These are phyloP conservation scores for Phytophthora europaea DNA, from an alignment of 352 stramenopile genomes.

Conservation along the genomic window DNA sequence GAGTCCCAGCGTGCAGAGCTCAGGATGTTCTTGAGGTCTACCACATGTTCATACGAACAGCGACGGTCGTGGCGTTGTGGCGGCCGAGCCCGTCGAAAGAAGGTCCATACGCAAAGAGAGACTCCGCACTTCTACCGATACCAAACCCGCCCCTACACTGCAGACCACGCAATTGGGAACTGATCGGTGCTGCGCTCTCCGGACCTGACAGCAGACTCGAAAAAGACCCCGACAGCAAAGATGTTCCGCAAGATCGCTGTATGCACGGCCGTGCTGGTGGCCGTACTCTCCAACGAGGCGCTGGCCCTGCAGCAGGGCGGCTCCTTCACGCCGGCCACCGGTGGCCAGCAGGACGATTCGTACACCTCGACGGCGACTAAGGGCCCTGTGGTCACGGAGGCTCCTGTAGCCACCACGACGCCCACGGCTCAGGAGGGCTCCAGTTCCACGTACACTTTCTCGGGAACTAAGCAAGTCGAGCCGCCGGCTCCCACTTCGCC, in stretches of 20 bases:
- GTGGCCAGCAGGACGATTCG: slow-evolving; percentile 28
- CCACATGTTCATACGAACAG: slow-evolving; percentile 31
- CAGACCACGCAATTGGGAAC: slow-evolving; percentile 18
- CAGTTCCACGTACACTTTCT: background rate
- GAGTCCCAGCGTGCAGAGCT: slow-evolving; percentile 26
- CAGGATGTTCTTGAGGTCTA: slow-evolving; percentile 9
- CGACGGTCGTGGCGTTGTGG: slow-evolving; percentile 39
- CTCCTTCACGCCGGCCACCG: slow-evolving; percentile 20
- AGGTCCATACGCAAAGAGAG: slow-evolving; percentile 17
- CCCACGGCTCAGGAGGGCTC: slow-evolving; percentile 1
- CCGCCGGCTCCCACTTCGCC: no score
- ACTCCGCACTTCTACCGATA: slow-evolving; percentile 41
- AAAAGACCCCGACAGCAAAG: slow-evolving; percentile 48
- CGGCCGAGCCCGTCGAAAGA: slow-evolving; percentile 5
- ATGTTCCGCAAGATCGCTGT: slow-evolving; percentile 54
- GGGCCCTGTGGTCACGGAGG: slow-evolving; percentile 2
- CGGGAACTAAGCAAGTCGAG: no score
- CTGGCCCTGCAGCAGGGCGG: slow-evolving; percentile 31
- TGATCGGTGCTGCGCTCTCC: slow-evolving; percentile 1
- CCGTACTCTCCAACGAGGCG: slow-evolving; percentile 50
- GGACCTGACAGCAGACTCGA: slow-evolving; percentile 39
- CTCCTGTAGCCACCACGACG: slow-evolving; percentile 26
- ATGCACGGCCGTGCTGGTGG: slow-evolving; percentile 53
- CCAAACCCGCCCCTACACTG: slow-evolving; percentile 23
- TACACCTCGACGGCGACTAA: slow-evolving; percentile 24